Conservation (phyloP, 352 stramenopile genomes). For the Pilasporangium apinafurcum region DNA sequence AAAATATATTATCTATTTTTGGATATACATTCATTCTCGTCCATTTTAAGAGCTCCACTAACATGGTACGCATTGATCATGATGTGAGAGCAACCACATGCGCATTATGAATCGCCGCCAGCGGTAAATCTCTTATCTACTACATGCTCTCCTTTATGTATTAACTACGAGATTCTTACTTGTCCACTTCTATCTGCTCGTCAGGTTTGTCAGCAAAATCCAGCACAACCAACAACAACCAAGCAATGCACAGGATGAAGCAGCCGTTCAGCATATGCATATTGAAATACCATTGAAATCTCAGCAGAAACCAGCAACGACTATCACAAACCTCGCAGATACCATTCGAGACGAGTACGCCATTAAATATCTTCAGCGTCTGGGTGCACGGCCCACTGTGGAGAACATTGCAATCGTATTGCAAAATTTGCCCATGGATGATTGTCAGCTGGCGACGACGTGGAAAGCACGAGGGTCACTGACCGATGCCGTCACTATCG, state of each 20-base stretch:
- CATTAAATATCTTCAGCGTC: slow-evolving; percentile 61
- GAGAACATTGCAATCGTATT: slow-evolving; percentile 62
- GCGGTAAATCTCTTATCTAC: background rate
- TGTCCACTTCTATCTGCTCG: background rate
- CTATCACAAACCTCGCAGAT: slow-evolving; percentile 36
- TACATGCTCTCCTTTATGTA: background rate
- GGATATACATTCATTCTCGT: too few relatives aligned
- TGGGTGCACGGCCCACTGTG: slow-evolving; percentile 34
- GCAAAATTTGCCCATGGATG: slow-evolving; percentile 53
- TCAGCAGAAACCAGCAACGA: slow-evolving; percentile 31
- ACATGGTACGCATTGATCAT: too few relatives aligned
- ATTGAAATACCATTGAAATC: slow-evolving; percentile 49
- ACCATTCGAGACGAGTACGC: slow-evolving; percentile 59
- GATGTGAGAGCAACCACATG: background rate
- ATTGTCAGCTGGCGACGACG: slow-evolving; percentile 43
- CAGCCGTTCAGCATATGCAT: slow-evolving; percentile 34
- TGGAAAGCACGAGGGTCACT: slow-evolving; percentile 57
- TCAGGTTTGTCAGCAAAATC: slow-evolving; percentile 3
- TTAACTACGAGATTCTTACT: background rate
- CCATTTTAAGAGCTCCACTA: too few relatives aligned
- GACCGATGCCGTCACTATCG: slow-evolving; percentile 42
- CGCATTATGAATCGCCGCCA: slow-evolving; percentile 1
- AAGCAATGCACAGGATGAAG: slow-evolving; percentile 11
- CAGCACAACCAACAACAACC: slow-evolving; percentile 5
- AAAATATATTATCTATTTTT: too few relatives aligned